Percentiles rank a stretch among this genome's conserved stretches.
phyloP scores from a whole-genome alignment of 1,284 basidiomycete genomes.

The Rhodotorula sp. region DNA sequence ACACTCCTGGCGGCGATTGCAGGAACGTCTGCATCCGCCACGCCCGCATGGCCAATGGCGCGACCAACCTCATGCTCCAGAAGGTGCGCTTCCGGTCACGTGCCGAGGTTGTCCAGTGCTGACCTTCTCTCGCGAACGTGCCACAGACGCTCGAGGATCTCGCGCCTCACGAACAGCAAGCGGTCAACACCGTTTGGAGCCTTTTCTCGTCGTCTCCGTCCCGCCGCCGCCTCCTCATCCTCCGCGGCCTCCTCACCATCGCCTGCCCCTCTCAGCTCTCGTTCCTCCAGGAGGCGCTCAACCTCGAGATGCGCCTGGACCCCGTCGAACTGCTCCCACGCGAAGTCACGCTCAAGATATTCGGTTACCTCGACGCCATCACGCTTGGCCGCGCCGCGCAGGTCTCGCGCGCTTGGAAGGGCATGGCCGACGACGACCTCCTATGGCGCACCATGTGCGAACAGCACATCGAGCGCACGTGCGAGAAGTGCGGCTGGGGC shows the following conservation, averaged over 20 bases:
- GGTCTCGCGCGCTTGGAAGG: conserved; percentile 82
- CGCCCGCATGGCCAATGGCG: conserved; percentile 96
- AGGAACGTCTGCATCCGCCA: conserved; percentile 85
- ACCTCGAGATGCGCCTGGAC: conserved; percentile 90
- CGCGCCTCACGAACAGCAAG: conserved; percentile 82
- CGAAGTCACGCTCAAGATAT: conserved; percentile 85
- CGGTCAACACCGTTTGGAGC: conserved; percentile 92
- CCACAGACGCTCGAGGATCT: conserved; percentile 85
- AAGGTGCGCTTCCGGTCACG: conserved; percentile 61
- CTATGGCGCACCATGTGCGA: conserved; percentile 97
- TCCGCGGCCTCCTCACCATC: conserved; percentile 98
- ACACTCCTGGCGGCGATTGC: conserved; percentile 52
- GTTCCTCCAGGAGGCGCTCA: conserved; percentile 87
- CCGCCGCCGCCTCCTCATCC: conserved; percentile 84
- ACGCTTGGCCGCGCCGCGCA: conserved; percentile 95
- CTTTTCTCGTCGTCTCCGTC: conserved; percentile 94
- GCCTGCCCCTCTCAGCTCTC: conserved; percentile 99
- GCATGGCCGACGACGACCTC: conserved; percentile 91
- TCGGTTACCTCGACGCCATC: conserved; percentile 90
- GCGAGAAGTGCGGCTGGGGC: conserved; percentile 97
- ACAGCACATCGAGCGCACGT: conserved; percentile 97
- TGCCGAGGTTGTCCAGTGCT: neutral
- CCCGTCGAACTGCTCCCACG: conserved; percentile 89
- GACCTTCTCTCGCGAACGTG: neutral
- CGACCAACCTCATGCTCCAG: conserved; percentile 88